phyloP scores from a whole-genome alignment of 495 filamentous ascomycete genomes.

The Xylona heveae region DNA sequence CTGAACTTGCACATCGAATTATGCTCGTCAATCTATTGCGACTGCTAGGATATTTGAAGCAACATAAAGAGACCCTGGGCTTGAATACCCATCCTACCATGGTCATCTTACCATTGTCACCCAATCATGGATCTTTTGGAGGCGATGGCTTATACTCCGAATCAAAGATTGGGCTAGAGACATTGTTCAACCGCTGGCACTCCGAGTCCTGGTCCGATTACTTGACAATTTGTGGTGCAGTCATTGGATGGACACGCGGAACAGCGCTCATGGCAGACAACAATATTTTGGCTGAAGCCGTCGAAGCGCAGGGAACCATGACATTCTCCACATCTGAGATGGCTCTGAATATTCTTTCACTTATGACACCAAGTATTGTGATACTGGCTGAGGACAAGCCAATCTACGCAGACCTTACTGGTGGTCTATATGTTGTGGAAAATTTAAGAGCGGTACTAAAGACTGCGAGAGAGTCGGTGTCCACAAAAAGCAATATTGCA shows the following conservation, averaged over 20 bases:
- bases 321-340: conserved; percentile 11
- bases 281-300: conserved; percentile 8
- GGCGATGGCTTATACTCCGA: conserved; percentile 13
- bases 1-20: conserved; percentile 10
- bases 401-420: conserved; percentile 8
- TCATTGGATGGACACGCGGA: conserved; percentile 13
- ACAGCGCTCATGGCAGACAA: conserved; percentile 10
- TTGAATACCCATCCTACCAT: conserved; percentile 6
- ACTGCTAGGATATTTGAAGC: conserved; percentile 6
- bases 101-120: conserved; percentile 12
- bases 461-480: no score
- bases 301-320: conserved; percentile 6
- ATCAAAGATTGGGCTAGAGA: conserved; percentile 12
- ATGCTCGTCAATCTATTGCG: conserved; percentile 12
- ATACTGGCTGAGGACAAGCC: conserved; percentile 4
- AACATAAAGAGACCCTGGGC: conserved; percentile 8
- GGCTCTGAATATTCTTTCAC: conserved; percentile 9
- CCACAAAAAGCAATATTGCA: no score
- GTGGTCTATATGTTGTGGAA: conserved; percentile 3
- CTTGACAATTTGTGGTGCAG: conserved; percentile 9
- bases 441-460: conserved; percentile 4
- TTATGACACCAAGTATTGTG: conserved; percentile 4
- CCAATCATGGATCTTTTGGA: conserved; percentile 13
- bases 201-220: conserved; percentile 11
- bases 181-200: conserved; percentile 6